Base-by-base conservation (phyloP, 176 grass and related monocot species). In the Puya raimondii region DNA sequence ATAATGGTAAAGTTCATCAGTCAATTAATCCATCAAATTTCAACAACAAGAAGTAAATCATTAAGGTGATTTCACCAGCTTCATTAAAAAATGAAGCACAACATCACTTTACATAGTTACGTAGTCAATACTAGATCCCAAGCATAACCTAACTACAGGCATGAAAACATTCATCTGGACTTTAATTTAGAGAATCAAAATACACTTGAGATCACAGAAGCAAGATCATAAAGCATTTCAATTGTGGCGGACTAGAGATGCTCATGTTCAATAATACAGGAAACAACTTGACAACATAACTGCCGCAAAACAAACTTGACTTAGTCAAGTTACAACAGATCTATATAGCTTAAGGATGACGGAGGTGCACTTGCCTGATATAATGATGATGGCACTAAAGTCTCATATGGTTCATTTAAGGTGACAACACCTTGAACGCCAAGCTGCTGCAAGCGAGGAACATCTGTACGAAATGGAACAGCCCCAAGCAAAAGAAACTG, bases 391-490 rank as follows among this genome's bases (percentile, higher is more conserved):
- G 85, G 83, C 22, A 88, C 92, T 71, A 96, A 82, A 70, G 92
- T 91, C 83, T 96, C 92, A 73, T 91, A 96, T 65, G 85, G 75
- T 69, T 96, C 92, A 70, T 91, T 96, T 77, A 96, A 75, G 70
- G 85, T 96, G 68, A 96, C 79, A 76, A 91, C 88, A 17, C 83
- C 83, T 64, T 70, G 64, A 64, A 96, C 85, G 23, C 88, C 88
- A 61, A 91, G 85, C 70, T 84, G 78, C 71, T 82, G 80, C 83
- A 96, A 74, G 63, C 76, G 80, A 12, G 85, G 64, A 72, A 96
- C 83, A 42, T 96, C 92, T 42, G 72, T 88, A 10, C 75, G 78
- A 78, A 96, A 96, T 73, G 92, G 92, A 84, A 91, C 85, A 16
- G 92, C 88, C 75, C 92, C 88, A 67, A 96, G 92, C 52, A 96